Base-by-base conservation (phyloP, 768 basidiomycete species). In the Termitomyces sp. region DNA sequence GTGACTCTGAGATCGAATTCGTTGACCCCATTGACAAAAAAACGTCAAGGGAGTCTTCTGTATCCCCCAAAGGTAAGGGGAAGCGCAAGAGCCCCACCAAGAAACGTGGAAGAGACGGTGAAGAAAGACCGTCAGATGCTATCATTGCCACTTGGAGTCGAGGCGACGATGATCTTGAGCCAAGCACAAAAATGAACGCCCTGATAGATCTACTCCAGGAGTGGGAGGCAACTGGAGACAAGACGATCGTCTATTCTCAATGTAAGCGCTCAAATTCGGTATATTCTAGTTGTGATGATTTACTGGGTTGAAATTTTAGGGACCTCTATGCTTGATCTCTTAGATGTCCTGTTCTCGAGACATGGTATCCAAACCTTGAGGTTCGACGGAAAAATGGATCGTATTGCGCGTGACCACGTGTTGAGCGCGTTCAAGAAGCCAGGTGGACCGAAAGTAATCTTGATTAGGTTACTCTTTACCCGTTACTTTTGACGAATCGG, bases 331-430 rank as follows among this genome's bases (percentile, higher is more conserved):
- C 79, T 90, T 38, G 84, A 89, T 68, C 74, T 88, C 18, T 71
- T 89, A 45, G 87, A 88, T 63, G 82, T 74, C n/a, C 57, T 87
- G 28, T 81, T 90, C 64, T 77, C 78, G 9, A 78, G 86, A 28
- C 73, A 88, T 67, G 86, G 85, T 0, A 82, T 89, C 18, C 77
- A 80, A 50, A 82, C 66, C 60, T 68, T 89, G 59, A 78, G 88
- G 7, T 89, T 87, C 65, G 89, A 90, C 62, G 88, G 88, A n/a
- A 80, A 78, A 69, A 89, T 90, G 89, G 77, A 81, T 61, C 75
- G 82, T 32, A 66, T 70, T 7, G 71, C 77, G 35, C 79, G 87
- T 57, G 87, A 89, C 60, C 68, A 68, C 11, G 75, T 79, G 1
- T 66, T 90, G 46, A 69, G 75, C 7, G 73, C 70, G 32, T 90